Base-by-base conservation (phyloP, 176 grass and related monocot species). In the Tuctoria greenei region DNA sequence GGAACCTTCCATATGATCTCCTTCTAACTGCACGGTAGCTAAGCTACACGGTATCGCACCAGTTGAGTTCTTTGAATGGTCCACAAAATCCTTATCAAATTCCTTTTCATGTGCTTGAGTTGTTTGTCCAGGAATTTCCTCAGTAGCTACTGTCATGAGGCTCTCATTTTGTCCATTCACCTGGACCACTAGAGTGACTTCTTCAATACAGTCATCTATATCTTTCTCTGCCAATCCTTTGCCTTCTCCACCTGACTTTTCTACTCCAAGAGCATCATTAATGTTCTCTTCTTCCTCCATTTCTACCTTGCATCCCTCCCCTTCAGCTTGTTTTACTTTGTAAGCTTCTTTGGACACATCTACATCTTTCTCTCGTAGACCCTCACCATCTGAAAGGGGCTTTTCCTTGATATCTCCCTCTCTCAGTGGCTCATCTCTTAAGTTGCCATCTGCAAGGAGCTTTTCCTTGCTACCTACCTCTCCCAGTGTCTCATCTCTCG, bases 251-350 rank as follows among this genome's bases (percentile, higher is more conserved):
- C 77, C 62, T 80, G 66, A 21, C 18, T 61, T 79, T 72, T 82
- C 34, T 72, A 87, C 26, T 61, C 25, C 56, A 76, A 61, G 37
- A 75, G 64, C 78, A 76, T 64, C 72, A 42, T 69, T 67, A 21
- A n/a, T 63, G 26, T 81, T 70, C 15, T 79, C 61, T 45, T 75
- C 27, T n/a, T 66, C n/a, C 47, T 73, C 68, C n/a, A n/a, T 64
- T 72, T 20, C 64, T 66, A 45, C 34, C 25, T 45, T 54, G 57
- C n/a, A 27, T 11, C 43, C 66, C 8, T 62, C 64, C 54, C 16
- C 72, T 76, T 69, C 42, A 51, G 16, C 23, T 69, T 69, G 64
- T 77, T 69, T 43, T 11, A 50, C 55, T 70, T 51, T 55, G 52
- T 26, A 49, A 61, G 39, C 34, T 54, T 77, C 74, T 64, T 71